A percentile compares a stretch with the other conserved stretches of the same genome.
These are phyloP conservation scores for Cutaneotrichosporon cavernicola DNA, from an alignment of 1,284 basidiomycete species.

Conservation along the genomic window DNA sequence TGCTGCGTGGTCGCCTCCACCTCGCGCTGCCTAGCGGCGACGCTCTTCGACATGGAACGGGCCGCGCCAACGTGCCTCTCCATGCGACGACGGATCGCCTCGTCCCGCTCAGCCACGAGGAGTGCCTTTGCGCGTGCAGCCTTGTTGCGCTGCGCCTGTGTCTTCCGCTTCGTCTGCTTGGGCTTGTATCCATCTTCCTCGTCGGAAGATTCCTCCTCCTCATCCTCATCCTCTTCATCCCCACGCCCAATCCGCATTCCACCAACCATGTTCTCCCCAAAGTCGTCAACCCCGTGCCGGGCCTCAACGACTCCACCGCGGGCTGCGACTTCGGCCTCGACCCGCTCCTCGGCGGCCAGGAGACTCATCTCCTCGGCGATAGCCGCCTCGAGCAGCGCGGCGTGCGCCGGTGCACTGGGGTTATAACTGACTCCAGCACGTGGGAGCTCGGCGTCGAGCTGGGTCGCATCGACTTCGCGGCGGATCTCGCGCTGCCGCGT, in stretches of 20 bases:
- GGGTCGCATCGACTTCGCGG: constrained; percentile 23
- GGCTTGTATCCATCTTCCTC: constrained; percentile 35
- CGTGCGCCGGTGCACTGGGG: constrained; percentile 73
- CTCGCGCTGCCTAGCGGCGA: constrained; percentile 30
- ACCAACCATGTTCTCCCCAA: constrained; percentile 28
- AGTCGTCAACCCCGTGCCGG: constrained; percentile 44
- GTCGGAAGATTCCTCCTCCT: constrained; percentile 26
- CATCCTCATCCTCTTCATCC: constrained; percentile 51
- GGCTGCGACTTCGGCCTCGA: constrained; percentile 56
- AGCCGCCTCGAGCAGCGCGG: constrained; percentile 70
- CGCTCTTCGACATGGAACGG: constrained; percentile 32
- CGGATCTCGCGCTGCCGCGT: constrained; percentile 34
- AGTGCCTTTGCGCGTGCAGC: constrained; percentile 32
- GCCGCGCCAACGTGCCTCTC: constrained; percentile 35
- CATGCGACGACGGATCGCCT: constrained; percentile 30
- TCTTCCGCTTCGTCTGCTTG: constrained; percentile 65
- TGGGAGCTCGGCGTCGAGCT: constrained; percentile 66
- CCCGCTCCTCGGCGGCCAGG: constrained; percentile 60
- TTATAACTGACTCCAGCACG: constrained; percentile 93
- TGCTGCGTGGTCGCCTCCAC: constrained; percentile 33
- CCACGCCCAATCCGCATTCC: constrained; percentile 66
- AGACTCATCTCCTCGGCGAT: constrained; percentile 66
- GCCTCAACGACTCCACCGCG: constrained; percentile 61
- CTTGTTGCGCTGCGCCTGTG: constrained; percentile 53
- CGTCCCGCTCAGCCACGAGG: constrained; percentile 28